Percentiles rank a stretch among this genome's conserved stretches.
Evolutionary conservation across 2,329 filamentous ascomycete genomes (phyloP).

Genomic region (Trichoderma asperellum): DNA sequence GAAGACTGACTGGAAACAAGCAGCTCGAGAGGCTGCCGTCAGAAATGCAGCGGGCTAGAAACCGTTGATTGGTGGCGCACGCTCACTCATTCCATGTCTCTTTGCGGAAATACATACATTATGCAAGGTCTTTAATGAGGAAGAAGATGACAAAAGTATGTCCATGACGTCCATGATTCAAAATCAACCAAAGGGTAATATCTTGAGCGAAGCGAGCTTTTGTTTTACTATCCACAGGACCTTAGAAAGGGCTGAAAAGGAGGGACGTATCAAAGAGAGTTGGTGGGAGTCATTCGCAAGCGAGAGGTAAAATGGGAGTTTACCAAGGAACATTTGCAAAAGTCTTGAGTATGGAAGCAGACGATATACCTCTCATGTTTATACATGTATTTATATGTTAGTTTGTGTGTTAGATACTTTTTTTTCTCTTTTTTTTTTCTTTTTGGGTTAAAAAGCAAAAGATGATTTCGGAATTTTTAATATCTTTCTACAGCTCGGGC

Average conservation of each 20-base stretch:
- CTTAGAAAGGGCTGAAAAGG: neutral
- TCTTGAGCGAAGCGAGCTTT: neutral
- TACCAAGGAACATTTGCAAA: neutral
- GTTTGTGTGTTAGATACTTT: neutral
- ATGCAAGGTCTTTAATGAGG: neutral
- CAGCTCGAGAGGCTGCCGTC: conserved; percentile 56
- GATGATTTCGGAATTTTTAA: neutral
- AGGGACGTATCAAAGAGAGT: neutral
- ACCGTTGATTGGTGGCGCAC: neutral
- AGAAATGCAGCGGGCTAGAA: conserved; percentile 54
- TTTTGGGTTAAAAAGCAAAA: neutral
- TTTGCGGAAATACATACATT: neutral
- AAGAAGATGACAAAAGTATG: neutral
- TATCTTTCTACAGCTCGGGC: neutral
- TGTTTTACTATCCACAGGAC: neutral
- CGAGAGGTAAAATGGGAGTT: neutral
- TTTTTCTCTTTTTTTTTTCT: neutral
- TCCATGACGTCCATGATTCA: neutral
- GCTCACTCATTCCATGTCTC: neutral
- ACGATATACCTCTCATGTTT: neutral
- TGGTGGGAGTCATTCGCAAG: neutral
- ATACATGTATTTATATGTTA: neutral
- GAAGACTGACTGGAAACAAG: conserved; percentile 57
- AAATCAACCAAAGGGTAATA: neutral
- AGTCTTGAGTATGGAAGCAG: neutral